Conservation (phyloP, 495 filamentous ascomycete genomes). For the Penicillium psychrofluorescens region DNA sequence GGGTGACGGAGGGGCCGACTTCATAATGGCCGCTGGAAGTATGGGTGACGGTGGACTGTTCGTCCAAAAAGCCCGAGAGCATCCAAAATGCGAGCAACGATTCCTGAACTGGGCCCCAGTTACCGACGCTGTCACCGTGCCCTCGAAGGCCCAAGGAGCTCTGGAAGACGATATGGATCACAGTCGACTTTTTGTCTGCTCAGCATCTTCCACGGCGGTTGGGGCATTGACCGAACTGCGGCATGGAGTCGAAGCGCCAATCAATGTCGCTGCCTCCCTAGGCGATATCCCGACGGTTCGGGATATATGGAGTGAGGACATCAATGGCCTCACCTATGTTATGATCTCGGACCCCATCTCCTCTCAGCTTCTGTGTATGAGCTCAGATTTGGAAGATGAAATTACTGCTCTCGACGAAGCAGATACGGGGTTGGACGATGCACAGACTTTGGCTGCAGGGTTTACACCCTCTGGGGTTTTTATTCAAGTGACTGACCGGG, state of each 20-base stretch:
- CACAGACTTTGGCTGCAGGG: conserved; percentile 50
- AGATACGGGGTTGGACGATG: conserved; percentile 40
- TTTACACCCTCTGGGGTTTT: conserved; percentile 28
- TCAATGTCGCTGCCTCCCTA: conserved; percentile 46
- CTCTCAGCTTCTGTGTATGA: conserved; percentile 28
- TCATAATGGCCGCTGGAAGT: conserved; percentile 74
- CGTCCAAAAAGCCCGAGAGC: conserved; percentile 49
- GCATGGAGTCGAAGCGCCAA: conserved; percentile 62
- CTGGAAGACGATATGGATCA: conserved; percentile 13
- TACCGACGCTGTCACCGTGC: conserved; percentile 57
- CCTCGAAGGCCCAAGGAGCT: conserved; percentile 11
- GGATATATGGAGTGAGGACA: conserved; percentile 41
- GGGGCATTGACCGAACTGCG: conserved; percentile 65
- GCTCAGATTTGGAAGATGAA: conserved; percentile 22
- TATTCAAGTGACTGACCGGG: conserved; percentile 51
- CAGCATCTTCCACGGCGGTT: conserved; percentile 31
- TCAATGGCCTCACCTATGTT: conserved; percentile 29
- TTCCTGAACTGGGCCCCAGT: conserved; percentile 81
- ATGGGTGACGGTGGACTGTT: conserved; percentile 75
- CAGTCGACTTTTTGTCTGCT: conserved; percentile 35
- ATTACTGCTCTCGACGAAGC: conserved; percentile 34
- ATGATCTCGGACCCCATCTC: conserved; percentile 34
- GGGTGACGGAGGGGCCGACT: conserved; percentile 54
- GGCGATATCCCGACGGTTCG: conserved; percentile 27
- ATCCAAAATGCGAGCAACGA: conserved; percentile 45